A percentile compares a stretch with the other conserved stretches of the same genome.
Conservation (phyloP, 306 rosid genomes). For the Castanea mollissima region DNA sequence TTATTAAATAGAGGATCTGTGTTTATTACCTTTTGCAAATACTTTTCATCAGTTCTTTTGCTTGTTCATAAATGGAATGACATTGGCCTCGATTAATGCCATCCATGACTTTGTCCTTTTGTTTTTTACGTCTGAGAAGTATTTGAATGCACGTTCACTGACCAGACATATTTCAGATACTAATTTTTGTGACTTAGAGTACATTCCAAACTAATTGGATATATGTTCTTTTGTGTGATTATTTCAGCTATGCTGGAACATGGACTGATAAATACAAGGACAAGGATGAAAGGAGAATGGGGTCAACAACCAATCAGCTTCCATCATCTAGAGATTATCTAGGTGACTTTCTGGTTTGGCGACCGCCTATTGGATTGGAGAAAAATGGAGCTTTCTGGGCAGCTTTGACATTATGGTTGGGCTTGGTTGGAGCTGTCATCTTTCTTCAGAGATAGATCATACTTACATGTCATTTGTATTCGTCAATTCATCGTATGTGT, state of each 20-base stretch:
- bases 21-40: neutral
- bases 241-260: conserved; percentile 77
- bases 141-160: neutral
- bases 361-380: conserved; percentile 74
- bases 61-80: neutral
- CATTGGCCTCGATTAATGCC: neutral
- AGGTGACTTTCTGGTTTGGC: conserved; percentile 83
- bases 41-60: neutral
- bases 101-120: neutral
- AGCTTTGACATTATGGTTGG: conserved; percentile 83
- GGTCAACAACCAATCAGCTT: conserved; percentile 64
- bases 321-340: conserved; percentile 77
- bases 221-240: conserved; percentile 5
- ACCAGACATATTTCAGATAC: neutral
- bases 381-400: conserved; percentile 74
- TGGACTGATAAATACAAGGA: conserved; percentile 90
- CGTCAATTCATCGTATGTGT: conserved; percentile 27
- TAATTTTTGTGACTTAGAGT: neutral
- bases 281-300: conserved; percentile 44
- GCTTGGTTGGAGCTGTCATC: conserved; percentile 83
- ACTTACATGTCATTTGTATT: conserved; percentile 7
- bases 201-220: neutral
- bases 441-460: conserved; percentile 62
- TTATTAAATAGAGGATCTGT: neutral
- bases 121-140: neutral